Evolutionary conservation across 148 eudicot genomes (phyloP).

Genomic region (Amaranthus palmeri): DNA sequence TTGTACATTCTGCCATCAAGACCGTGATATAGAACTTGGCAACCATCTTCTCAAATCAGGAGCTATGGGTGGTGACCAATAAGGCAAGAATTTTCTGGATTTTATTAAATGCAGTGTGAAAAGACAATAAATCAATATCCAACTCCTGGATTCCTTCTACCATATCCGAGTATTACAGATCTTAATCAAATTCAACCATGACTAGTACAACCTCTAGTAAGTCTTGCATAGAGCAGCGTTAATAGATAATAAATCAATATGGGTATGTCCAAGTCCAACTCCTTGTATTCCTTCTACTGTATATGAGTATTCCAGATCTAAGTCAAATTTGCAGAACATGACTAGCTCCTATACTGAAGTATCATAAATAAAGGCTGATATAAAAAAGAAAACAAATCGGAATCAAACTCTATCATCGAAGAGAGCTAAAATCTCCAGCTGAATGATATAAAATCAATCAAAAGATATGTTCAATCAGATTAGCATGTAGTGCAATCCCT

Average conservation of each 20-base stretch:
- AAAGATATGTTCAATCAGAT: neutral
- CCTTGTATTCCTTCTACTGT: neutral
- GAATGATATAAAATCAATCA: neutral
- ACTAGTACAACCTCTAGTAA: too few species aligned
- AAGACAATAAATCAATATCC: neutral
- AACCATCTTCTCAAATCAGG: neutral
- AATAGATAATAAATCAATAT: too few species aligned
- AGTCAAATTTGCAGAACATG: neutral
- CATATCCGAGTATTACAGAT: too few species aligned
- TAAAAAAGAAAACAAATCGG: neutral
- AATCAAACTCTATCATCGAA: neutral
- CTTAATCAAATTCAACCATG: too few species aligned
- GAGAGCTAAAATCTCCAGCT: neutral
- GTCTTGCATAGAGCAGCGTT: too few species aligned
- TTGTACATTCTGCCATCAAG: neutral
- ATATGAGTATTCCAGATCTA: neutral
- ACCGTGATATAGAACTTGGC: neutral
- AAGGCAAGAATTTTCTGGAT: neutral
- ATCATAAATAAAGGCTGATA: neutral
- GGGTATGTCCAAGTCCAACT: too few species aligned
- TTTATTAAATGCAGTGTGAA: neutral
- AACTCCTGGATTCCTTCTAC: slow-evolving; percentile 3
- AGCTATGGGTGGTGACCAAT: neutral
- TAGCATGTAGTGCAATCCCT: neutral
- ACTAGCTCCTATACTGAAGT: neutral